phyloP scores from a whole-genome alignment of 495 filamentous ascomycete species.

The Annulohypoxylon nitens region DNA sequence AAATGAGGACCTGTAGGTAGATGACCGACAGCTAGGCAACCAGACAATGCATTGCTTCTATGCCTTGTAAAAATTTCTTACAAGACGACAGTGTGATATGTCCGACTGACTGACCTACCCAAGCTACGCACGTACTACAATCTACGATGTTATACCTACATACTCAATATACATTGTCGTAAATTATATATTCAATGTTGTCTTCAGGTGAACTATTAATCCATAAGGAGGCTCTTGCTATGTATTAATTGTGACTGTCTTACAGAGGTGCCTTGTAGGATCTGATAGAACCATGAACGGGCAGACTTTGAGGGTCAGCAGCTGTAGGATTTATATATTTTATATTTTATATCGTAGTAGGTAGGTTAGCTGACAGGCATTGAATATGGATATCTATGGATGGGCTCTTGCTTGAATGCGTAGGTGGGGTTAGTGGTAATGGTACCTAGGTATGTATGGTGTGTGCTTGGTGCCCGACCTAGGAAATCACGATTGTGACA shows the following conservation, averaged over 20 bases:
- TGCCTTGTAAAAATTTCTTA: slow-evolving; percentile 4
- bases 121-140: no score
- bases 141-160: no score
- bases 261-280: background rate
- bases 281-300: no score
- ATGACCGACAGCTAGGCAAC: slow-evolving; percentile 20
- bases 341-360: background rate
- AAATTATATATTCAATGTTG: no score
- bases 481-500: slow-evolving; percentile 14
- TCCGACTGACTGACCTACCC: background rate
- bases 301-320: no score
- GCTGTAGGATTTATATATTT: no score
- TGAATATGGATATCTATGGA: no score
- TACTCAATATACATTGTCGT: no score
- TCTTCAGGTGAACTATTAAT: no score
- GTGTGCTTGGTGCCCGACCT: slow-evolving; percentile 37
- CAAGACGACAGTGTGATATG: background rate
- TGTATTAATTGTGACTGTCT: no score
- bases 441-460: background rate
- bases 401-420: background rate
- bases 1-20: slow-evolving; percentile 19
- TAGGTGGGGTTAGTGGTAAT: background rate
- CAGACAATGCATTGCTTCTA: slow-evolving; percentile 39
- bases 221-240: no score
- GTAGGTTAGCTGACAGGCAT: background rate